Conservation (phyloP, 2,329 filamentous ascomycete species). For the Stylonectria norvegica region DNA sequence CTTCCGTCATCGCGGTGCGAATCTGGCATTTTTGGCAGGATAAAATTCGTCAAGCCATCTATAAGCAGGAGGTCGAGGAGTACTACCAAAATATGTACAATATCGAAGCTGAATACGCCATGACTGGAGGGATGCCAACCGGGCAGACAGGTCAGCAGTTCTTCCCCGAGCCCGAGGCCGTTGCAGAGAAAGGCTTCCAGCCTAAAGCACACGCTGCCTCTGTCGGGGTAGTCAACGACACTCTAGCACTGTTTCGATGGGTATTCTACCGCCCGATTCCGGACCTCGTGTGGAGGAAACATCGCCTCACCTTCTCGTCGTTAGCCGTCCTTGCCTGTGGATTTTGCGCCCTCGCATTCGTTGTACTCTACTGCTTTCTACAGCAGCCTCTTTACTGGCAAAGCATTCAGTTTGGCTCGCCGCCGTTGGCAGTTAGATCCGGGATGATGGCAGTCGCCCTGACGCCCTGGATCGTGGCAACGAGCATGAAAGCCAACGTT, state of each 20-base stretch:
- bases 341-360: slow-evolving; percentile 65
- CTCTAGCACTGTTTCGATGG: slow-evolving; percentile 79
- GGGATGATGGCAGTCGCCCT: slow-evolving; percentile 91
- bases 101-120: slow-evolving; percentile 46
- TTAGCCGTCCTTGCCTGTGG: slow-evolving; percentile 68
- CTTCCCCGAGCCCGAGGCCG: slow-evolving; percentile 63
- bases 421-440: slow-evolving; percentile 78
- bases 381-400: slow-evolving; percentile 87
- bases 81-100: slow-evolving; percentile 55
- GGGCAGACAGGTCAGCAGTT: slow-evolving; percentile 62
- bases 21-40: slow-evolving; percentile 90
- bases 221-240: slow-evolving; percentile 70
- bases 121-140: slow-evolving; percentile 46
- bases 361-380: slow-evolving; percentile 77
- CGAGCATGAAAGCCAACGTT: slow-evolving; percentile 88
- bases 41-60: slow-evolving; percentile 83
- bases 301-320: slow-evolving; percentile 76
- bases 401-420: slow-evolving; percentile 82
- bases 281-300: slow-evolving; percentile 64
- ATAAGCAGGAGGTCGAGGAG: slow-evolving; percentile 75
- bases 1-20: slow-evolving; percentile 64
- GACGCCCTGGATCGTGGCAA: slow-evolving; percentile 87
- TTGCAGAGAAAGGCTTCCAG: slow-evolving; percentile 55
- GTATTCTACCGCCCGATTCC: slow-evolving; percentile 86
- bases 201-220: slow-evolving; percentile 73